Conservation (phyloP, 768 basidiomycete genomes). For the Agaricus subrufescens region DNA sequence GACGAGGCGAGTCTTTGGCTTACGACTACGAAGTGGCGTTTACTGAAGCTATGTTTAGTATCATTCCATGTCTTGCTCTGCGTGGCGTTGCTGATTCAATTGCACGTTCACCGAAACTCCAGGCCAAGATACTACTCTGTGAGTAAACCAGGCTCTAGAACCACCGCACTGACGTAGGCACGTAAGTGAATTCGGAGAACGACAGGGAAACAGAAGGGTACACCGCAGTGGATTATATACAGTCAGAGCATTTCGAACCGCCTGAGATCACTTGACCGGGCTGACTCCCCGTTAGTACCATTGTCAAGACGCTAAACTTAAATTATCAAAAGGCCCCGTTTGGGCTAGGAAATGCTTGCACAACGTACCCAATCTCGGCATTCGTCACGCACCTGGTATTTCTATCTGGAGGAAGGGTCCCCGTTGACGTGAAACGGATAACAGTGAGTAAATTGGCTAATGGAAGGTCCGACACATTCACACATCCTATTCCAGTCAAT, state of each 20-base stretch:
- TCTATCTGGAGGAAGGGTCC: conserved; percentile 57
- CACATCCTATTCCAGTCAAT: conserved; percentile 34
- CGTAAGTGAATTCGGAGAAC: conserved; percentile 77
- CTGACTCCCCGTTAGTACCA: conserved; percentile 41
- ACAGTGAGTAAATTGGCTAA: conserved; percentile 42
- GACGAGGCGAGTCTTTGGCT: conserved; percentile 61
- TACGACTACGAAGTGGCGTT: neutral
- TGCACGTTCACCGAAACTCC: conserved; percentile 64
- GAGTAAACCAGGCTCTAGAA: conserved; percentile 22
- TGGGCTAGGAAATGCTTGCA: conserved; percentile 55
- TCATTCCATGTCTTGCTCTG: conserved; percentile 89
- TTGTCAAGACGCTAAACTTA: conserved; percentile 64
- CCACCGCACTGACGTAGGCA: neutral
- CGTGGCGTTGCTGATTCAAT: conserved; percentile 76
- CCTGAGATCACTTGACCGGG: neutral
- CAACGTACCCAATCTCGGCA: conserved; percentile 68
- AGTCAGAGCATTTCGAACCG: conserved; percentile 32
- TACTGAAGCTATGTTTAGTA: conserved; percentile 35
- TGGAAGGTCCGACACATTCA: neutral
- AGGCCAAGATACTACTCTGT: conserved; percentile 85
- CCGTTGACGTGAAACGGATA: conserved; percentile 56
- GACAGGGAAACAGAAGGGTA: conserved; percentile 90
- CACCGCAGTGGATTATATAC: conserved; percentile 78
- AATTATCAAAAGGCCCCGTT: conserved; percentile 47
- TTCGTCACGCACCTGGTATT: conserved; percentile 86